These are phyloP conservation scores for Alternaria sp. DNA, from an alignment of 2,329 filamentous ascomycete species.

Conservation along the genomic window DNA sequence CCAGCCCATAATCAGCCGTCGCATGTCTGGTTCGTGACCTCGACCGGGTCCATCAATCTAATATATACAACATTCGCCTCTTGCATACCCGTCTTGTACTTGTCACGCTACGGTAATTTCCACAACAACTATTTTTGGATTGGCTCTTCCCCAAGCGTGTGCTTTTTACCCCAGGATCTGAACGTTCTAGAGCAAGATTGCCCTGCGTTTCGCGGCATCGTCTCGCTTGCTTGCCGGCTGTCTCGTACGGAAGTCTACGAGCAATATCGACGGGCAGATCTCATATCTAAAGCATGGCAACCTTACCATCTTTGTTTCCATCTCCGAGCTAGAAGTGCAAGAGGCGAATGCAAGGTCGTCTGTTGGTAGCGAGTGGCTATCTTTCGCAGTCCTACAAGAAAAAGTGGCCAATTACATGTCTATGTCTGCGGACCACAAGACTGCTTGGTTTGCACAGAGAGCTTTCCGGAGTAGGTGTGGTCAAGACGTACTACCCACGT, in stretches of 20 bases:
- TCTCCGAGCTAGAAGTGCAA: constrained; percentile 16
- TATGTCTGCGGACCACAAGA: constrained; percentile 21
- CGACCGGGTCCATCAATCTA: constrained; percentile 43
- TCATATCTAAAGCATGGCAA: constrained; percentile 24
- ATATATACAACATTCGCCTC: constrained; percentile 36
- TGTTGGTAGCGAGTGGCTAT: constrained; percentile 27
- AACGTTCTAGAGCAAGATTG: constrained; percentile 37
- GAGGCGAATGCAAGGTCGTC: constrained; percentile 16
- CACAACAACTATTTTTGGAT: constrained; percentile 36
- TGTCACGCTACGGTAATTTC: constrained; percentile 23
- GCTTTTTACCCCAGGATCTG: constrained; percentile 21
- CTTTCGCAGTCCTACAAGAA: constrained; percentile 15
- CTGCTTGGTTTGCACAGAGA: constrained; percentile 19
- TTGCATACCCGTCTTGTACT: constrained; percentile 13
- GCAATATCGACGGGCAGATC: constrained; percentile 32
- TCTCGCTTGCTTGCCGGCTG: constrained; percentile 13
- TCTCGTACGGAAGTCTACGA: constrained; percentile 24
- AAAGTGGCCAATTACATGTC: constrained; percentile 18
- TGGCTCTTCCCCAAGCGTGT: constrained; percentile 9
- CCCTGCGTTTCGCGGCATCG: constrained; percentile 7
- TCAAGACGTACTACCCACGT: constrained; percentile 16
- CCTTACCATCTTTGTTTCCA: constrained; percentile 22
- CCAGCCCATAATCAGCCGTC: constrained; percentile 37
- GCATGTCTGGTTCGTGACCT: constrained; percentile 29
- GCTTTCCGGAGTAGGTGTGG: constrained; percentile 12